Conservation (phyloP, 2,329 filamentous ascomycete genomes). For the Ophiostoma sp. region DNA sequence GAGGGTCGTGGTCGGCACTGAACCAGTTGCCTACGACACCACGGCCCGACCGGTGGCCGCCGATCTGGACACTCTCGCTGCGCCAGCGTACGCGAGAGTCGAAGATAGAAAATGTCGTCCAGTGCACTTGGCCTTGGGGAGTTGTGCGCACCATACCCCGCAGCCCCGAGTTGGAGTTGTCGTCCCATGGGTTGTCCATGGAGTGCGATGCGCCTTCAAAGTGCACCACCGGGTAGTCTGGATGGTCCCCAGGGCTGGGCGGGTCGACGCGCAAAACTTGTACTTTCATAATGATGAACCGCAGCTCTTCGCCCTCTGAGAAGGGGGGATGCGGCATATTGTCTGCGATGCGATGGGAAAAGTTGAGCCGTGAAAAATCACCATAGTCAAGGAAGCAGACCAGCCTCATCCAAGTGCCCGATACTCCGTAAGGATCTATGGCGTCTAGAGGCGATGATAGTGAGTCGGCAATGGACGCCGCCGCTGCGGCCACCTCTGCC, state of each 20-base stretch:
- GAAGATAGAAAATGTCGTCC: slow-evolving; percentile 63
- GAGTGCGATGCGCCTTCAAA: slow-evolving; percentile 60
- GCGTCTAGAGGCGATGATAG: slow-evolving; percentile 38
- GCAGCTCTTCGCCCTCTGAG: slow-evolving; percentile 59
- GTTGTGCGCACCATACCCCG: slow-evolving; percentile 62
- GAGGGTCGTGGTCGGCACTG: slow-evolving; percentile 63
- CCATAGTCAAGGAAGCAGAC: slow-evolving; percentile 59
- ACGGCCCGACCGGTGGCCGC: slow-evolving; percentile 58
- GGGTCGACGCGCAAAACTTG: slow-evolving; percentile 56
- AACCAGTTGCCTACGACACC: slow-evolving; percentile 75
- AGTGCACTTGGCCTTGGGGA: slow-evolving; percentile 64
- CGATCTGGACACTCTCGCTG: slow-evolving; percentile 71
- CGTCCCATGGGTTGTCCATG: slow-evolving; percentile 60
- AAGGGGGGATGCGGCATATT: slow-evolving; percentile 49
- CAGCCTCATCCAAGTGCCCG: slow-evolving; percentile 61
- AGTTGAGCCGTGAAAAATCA: slow-evolving; percentile 70
- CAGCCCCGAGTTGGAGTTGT: slow-evolving; percentile 62
- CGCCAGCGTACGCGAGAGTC: slow-evolving; percentile 67
- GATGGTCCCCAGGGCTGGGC: slow-evolving; percentile 53
- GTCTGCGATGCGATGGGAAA: slow-evolving; percentile 42
- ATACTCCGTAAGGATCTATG: slow-evolving; percentile 64
- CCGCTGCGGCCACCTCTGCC: neutral
- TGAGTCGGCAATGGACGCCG: neutral
- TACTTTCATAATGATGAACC: slow-evolving; percentile 65
- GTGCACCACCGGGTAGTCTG: slow-evolving; percentile 58